Conservation (phyloP, 2,329 filamentous ascomycete species). For the Zymoseptoria brevis region DNA sequence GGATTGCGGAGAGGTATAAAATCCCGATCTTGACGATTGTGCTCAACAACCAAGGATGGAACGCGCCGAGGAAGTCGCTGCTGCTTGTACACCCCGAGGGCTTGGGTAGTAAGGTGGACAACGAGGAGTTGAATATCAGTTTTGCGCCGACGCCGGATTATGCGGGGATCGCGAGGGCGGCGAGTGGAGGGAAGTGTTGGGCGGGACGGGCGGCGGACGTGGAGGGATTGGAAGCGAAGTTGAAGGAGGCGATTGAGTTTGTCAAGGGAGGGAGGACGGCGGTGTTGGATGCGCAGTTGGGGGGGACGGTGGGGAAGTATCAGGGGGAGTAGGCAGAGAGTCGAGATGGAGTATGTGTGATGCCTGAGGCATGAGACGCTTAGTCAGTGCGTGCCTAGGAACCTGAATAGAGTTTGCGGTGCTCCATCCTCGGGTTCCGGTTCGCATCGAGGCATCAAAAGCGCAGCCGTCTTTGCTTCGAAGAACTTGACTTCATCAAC, state of each 20-base stretch:
- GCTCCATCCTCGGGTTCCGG: no score
- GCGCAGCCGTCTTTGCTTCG: no score
- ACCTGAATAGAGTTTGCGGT: no score
- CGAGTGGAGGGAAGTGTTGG: constrained; percentile 55
- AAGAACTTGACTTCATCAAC: no score
- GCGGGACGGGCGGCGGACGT: constrained; percentile 51
- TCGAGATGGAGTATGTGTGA: no score
- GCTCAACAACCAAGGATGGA: constrained; percentile 65
- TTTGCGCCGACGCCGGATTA: constrained; percentile 61
- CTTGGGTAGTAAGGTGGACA: constrained; percentile 52
- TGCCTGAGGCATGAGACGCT: no score
- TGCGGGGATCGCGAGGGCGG: constrained; percentile 59
- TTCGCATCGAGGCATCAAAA: no score
- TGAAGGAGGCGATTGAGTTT: constrained; percentile 51
- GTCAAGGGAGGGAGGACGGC: constrained; percentile 52
- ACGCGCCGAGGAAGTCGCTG: constrained; percentile 54
- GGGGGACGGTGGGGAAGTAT: constrained; percentile 50
- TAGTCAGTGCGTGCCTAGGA: no score
- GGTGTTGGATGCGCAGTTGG: constrained; percentile 54
- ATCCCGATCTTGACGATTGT: constrained; percentile 61
- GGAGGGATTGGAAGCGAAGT: constrained; percentile 45
- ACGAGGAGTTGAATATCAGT: constrained; percentile 58
- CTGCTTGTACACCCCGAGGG: constrained; percentile 59
- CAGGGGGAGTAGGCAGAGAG: constrained; percentile 29
- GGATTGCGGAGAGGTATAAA: constrained; percentile 58